A percentile compares a stretch with the other conserved stretches of the same genome.
These are phyloP conservation scores for Clohesyomyces aquaticus DNA, from an alignment of 495 filamentous ascomycete genomes.

Conservation along the genomic window DNA sequence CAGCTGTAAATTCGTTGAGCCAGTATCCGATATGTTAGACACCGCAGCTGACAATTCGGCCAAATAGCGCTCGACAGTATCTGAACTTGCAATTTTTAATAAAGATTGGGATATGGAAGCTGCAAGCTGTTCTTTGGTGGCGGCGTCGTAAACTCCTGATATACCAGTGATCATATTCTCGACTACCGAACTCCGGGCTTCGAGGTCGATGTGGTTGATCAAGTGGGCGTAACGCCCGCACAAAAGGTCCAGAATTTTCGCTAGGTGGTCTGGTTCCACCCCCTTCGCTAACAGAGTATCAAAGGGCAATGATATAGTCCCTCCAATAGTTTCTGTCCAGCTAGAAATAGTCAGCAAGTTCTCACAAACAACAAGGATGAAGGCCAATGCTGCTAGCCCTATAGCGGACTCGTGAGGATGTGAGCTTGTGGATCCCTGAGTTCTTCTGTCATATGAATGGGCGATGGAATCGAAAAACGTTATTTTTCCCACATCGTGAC, in stretches of 20 bases:
- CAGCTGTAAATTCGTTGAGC: not conserved
- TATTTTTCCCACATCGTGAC: slow-evolving; percentile 20
- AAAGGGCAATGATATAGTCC: slow-evolving; percentile 10
- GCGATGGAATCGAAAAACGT: not conserved
- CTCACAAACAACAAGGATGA: no score
- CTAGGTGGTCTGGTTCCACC: not conserved
- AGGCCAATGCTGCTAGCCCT: no score
- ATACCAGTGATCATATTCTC: not conserved
- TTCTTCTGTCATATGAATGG: slow-evolving; percentile 9
- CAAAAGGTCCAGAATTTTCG: slow-evolving; percentile 10
- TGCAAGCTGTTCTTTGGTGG: not conserved
- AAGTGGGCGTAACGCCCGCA: slow-evolving; percentile 16
- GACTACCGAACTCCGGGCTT: not conserved
- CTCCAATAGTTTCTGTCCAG: not conserved
- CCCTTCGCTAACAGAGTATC: slow-evolving; percentile 2
- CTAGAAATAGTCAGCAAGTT: slow-evolving; percentile 12
- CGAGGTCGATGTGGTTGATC: slow-evolving; percentile 11
- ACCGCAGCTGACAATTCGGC: not conserved
- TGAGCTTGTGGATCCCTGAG: slow-evolving; percentile 21
- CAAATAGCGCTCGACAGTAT: not conserved
- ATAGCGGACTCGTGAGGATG: no score
- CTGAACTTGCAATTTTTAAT: not conserved
- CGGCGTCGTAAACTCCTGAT: not conserved
- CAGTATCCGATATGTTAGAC: not conserved
- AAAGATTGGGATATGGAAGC: not conserved